Conservation (phyloP, 306 rosid species). For the Coriaria nepalensis region DNA sequence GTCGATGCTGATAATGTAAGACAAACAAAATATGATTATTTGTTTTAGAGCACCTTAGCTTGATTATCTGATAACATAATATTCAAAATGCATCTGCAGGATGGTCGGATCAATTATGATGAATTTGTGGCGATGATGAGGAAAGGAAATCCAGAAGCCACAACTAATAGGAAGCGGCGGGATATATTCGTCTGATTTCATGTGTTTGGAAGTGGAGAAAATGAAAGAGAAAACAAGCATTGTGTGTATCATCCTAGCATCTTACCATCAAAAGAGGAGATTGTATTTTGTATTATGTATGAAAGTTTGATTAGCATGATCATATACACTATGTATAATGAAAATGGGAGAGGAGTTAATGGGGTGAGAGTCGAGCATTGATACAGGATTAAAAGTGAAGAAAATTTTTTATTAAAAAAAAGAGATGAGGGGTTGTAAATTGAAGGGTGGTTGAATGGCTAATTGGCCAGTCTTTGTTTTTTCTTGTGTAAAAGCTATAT, state of each 20-base stretch:
- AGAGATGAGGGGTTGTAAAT: no score
- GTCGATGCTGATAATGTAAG: constrained; percentile 81
- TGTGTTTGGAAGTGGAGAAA: constrained; percentile 1
- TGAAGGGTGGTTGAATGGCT: no score
- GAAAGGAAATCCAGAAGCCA: constrained; percentile 61
- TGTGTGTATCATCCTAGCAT: not conserved
- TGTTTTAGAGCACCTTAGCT: not conserved
- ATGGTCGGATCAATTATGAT: constrained; percentile 84
- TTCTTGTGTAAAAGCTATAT: no score
- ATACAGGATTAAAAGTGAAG: no score
- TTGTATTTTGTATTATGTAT: not conserved
- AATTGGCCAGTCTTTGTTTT: no score
- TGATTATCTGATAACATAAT: not conserved
- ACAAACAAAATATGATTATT: not conserved
- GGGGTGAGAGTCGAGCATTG: no score
- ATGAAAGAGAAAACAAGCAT: constrained; percentile 1
- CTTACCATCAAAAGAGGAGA: not conserved
- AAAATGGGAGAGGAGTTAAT: no score
- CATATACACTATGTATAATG: no score
- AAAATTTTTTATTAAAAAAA: no score
- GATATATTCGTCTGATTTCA: constrained; percentile 28
- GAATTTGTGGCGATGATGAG: constrained; percentile 96
- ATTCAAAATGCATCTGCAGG: constrained; percentile 27
- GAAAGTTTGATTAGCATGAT: no score
- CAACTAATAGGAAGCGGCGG: constrained; percentile 60